phyloP scores from a whole-genome alignment of 2,329 filamentous ascomycete species.

The Trichoderma afroharzianum region DNA sequence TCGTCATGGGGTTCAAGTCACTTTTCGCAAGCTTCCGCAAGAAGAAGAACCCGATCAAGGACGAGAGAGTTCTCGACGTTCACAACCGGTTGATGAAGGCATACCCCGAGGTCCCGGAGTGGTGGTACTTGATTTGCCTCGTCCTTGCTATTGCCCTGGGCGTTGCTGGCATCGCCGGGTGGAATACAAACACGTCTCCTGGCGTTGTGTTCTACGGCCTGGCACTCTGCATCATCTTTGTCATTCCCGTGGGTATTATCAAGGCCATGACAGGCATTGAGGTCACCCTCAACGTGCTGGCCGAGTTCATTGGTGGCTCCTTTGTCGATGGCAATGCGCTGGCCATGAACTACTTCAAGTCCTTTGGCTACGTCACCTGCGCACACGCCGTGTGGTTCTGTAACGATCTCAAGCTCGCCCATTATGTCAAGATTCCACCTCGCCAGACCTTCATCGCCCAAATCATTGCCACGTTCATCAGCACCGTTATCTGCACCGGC shows the following conservation, averaged over 20 bases:
- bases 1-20: conserved; percentile 47
- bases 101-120: conserved; percentile 49
- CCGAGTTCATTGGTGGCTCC: conserved; percentile 52
- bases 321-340: conserved; percentile 48
- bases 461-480: conserved; percentile 54
- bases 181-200: conserved; percentile 49
- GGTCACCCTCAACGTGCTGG: conserved; percentile 50
- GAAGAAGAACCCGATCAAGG: conserved; percentile 30
- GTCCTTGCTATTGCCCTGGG: conserved; percentile 43
- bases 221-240: conserved; percentile 46
- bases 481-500: conserved; percentile 48
- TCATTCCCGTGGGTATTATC: conserved; percentile 51
- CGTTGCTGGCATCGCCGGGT: conserved; percentile 44
- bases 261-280: conserved; percentile 52
- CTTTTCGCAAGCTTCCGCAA: conserved; percentile 44
- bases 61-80: conserved; percentile 41
- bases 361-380: conserved; percentile 48
- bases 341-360: conserved; percentile 55
- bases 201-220: conserved; percentile 51
- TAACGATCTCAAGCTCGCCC: conserved; percentile 47
- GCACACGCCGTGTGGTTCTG: conserved; percentile 51
- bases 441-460: conserved; percentile 57
- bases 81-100: conserved; percentile 47
- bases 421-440: conserved; percentile 60
- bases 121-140: conserved; percentile 49